These are phyloP conservation scores for Hypoxylon perforatum DNA, from an alignment of 495 filamentous ascomycete genomes.

Conservation along the genomic window DNA sequence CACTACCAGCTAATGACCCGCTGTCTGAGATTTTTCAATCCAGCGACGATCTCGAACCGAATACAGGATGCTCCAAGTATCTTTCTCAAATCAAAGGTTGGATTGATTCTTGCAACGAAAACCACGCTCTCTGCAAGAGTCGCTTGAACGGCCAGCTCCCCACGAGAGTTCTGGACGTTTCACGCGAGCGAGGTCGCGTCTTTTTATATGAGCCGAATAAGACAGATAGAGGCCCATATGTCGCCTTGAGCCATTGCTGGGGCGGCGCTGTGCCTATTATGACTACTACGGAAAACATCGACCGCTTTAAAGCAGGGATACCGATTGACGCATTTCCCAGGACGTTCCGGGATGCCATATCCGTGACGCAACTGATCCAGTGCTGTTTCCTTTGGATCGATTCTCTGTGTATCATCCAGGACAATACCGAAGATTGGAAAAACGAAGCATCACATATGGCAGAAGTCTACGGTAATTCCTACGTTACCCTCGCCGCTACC, in stretches of 20 bases:
- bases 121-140: slow-evolving; percentile 16
- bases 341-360: slow-evolving; percentile 46
- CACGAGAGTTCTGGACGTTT: slow-evolving; percentile 26
- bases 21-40: slow-evolving; percentile 15
- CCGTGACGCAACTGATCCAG: slow-evolving; percentile 32
- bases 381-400: slow-evolving; percentile 40
- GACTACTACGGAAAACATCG: slow-evolving; percentile 9
- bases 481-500: slow-evolving; percentile 26
- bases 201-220: slow-evolving; percentile 11
- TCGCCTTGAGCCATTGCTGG: slow-evolving; percentile 30
- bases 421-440: slow-evolving; percentile 40
- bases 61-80: slow-evolving; percentile 11
- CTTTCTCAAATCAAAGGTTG: slow-evolving; percentile 29
- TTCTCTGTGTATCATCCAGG: slow-evolving; percentile 50
- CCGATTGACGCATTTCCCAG: slow-evolving; percentile 31
- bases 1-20: slow-evolving; percentile 4
- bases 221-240: slow-evolving; percentile 15
- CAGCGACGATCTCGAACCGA: slow-evolving; percentile 8
- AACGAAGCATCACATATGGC: slow-evolving; percentile 34
- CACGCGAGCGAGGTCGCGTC: slow-evolving; percentile 12
- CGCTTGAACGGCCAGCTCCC: slow-evolving; percentile 12
- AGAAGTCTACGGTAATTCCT: slow-evolving; percentile 44
- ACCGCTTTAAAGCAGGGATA: slow-evolving; percentile 20
- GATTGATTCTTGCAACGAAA: slow-evolving; percentile 17
- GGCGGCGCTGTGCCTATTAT: slow-evolving; percentile 19